Evolutionary conservation across 345 rosid genomes (phyloP).

Genomic region (Melaleuca alternifolia): DNA sequence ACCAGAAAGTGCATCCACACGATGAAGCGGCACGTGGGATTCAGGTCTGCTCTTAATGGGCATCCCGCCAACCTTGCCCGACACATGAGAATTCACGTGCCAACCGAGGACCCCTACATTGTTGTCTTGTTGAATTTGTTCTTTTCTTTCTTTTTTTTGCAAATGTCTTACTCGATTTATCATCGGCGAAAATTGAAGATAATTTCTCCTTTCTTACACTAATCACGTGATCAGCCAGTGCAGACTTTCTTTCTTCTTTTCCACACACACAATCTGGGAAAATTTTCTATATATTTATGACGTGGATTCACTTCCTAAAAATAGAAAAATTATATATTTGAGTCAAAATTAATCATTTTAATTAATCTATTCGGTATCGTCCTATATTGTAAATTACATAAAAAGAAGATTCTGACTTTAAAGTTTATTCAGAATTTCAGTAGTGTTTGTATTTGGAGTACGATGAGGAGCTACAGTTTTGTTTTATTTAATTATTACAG

Average conservation of each 20-base stretch:
- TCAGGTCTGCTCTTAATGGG: background rate
- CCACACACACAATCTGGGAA: background rate
- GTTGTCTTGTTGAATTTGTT: background rate
- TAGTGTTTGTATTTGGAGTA: no score
- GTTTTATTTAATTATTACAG: background rate
- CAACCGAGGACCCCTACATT: background rate
- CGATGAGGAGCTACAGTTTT: background rate
- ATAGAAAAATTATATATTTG: rapidly evolving
- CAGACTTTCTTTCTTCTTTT: no score
- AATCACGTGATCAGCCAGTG: no score
- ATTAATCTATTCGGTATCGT: rapidly evolving
- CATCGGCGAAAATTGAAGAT: background rate
- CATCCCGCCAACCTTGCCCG: background rate
- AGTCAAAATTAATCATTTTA: background rate
- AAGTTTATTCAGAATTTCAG: no score
- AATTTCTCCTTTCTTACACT: background rate
- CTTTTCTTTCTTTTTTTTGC: rapidly evolving
- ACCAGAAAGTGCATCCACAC: background rate
- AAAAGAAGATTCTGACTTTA: background rate
- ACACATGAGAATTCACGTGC: background rate
- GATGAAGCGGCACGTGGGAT: background rate
- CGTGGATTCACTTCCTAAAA: background rate
- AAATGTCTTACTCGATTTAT: background rate
- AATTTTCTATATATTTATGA: background rate
- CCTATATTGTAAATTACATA: rapidly evolving